These are phyloP conservation scores for Combretum micranthum DNA, from an alignment of 345 rosid species.

Conservation along the genomic window DNA sequence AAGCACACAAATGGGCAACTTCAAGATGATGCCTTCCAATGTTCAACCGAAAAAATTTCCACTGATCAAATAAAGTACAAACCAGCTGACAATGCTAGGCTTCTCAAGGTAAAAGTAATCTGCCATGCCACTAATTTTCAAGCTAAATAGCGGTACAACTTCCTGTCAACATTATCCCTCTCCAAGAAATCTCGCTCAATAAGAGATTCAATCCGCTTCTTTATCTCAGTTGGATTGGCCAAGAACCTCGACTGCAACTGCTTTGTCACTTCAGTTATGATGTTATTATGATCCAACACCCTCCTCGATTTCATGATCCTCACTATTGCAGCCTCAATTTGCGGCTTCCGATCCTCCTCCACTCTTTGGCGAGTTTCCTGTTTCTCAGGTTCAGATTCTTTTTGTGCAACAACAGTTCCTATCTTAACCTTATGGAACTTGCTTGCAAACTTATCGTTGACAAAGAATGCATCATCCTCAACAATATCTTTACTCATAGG, in stretches of 20 bases:
- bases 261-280: conserved; percentile 89
- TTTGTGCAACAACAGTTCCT: conserved; percentile 97
- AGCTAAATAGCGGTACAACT: conserved; percentile 89
- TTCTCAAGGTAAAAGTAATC: conserved; percentile 14
- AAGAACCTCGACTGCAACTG: conserved; percentile 93
- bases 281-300: conserved; percentile 89
- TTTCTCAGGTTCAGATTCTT: conserved; percentile 96
- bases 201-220: conserved; percentile 94
- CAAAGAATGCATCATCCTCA: conserved; percentile 74
- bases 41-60: conserved; percentile 14
- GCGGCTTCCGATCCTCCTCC: conserved; percentile 98
- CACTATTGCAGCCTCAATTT: conserved; percentile 96
- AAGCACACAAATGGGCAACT: conserved; percentile 8
- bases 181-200: conserved; percentile 97
- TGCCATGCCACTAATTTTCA: conserved; percentile 23
- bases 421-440: conserved; percentile 97
- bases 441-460: conserved; percentile 88
- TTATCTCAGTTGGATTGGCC: conserved; percentile 91
- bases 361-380: conserved; percentile 98
- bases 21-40: conserved; percentile 3
- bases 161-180: conserved; percentile 80
- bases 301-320: conserved; percentile 98
- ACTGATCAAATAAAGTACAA: conserved; percentile 23
- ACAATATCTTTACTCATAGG: conserved; percentile 97
- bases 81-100: conserved; percentile 15